Base-by-base conservation (phyloP, 2,329 filamentous ascomycete species). In the Hypoxylon sp. region DNA sequence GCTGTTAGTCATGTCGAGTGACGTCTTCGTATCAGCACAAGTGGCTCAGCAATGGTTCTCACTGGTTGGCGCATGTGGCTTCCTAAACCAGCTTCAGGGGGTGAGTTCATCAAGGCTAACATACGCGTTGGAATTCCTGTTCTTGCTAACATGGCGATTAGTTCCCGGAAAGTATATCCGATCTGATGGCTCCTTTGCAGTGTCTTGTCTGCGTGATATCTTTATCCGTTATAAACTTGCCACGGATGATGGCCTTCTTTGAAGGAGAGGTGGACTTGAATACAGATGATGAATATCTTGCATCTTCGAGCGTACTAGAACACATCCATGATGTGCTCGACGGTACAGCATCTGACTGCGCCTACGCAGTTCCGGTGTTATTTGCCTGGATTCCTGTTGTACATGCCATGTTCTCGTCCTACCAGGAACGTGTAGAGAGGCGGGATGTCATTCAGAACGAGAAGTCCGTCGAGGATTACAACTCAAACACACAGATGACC, bases 321-420 rank as follows among this genome's bases (percentile, higher is more conserved):
- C 85, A 89, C 56, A 85, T 97, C 13, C 92, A 94, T 69, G 85
- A 85, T 54, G 85, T 90, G n/a, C 82, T 97, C 32, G 78, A 89
- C 22, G 80, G 82, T 57, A 86, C 88, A 6, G 84, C 82, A 26
- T 74, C 78, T 19, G 84, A 84, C 15, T 81, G 86, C n/a, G 80
- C 82, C 37, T 86, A 87, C 34, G 91, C 91, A 19, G 88, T 87
- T 57, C 92, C 92, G 1, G 87, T 91, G 17, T 85, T 92, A 19
- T 91, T 96, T 68, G 87, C 91, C 2, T 98, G 94, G 94, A 88
- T 89, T 3, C 81, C 94, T 49, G 85, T 97, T 24, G 81, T 94
- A 8, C 86, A 91, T 71, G 84, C 85, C 24, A 87, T 95, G 79
- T 87, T 87, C 68, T 79, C 87, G 43, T 85, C 86, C 11, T 90